Base-by-base conservation (phyloP, 192 early-diverging fungal genomes). In the Chytriomyces hyalinus region DNA sequence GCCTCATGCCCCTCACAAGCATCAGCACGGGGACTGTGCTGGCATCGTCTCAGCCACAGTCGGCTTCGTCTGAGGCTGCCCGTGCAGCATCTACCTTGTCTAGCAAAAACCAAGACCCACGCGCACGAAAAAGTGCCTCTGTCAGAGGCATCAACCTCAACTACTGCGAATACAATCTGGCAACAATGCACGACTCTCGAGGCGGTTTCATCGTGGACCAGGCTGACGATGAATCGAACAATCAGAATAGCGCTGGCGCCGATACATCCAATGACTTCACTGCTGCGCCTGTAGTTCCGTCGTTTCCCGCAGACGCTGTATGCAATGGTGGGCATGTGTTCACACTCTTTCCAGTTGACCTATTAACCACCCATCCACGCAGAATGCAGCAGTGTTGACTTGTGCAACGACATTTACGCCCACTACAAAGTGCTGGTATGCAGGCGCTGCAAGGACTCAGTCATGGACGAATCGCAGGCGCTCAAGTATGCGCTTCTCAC, bases 401-500 rank as follows among this genome's bases (percentile, higher is more conserved):
- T 99, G 10, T 96, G 97, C 82, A 79, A 87, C 46, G 84, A 89
- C 4, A 92, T 92, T 65, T 61, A 88, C 17, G 86, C 89, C 49
- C 81, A 94, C 74, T 98, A 95, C 80, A 80, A 83, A n/a, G 80
- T 94, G 13, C 65, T 68, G 57, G 91, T 98, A 20, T 99, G 98
- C 80, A 71, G 85, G 24, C 64, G 49, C 44, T 99, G 98, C 77
- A 92, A 89, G 68, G 90, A 93, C 20, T 73, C 80, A 3, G 81
- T 87, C 11, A 89, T 94, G 0, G 97, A 99, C 47, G 15, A 13
- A 20, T 13, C 13, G 15, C 13, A 57, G 53, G 53, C 53, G 13
- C 20, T 20, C 20, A 94, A 93, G 71, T 99, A 97, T 78, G 92
- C 92, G 67, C 86, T 99, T 50, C 81, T 98, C 51, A 99, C 96